Conservation (phyloP, 805 yeast species). For the Spathaspora girioi region DNA sequence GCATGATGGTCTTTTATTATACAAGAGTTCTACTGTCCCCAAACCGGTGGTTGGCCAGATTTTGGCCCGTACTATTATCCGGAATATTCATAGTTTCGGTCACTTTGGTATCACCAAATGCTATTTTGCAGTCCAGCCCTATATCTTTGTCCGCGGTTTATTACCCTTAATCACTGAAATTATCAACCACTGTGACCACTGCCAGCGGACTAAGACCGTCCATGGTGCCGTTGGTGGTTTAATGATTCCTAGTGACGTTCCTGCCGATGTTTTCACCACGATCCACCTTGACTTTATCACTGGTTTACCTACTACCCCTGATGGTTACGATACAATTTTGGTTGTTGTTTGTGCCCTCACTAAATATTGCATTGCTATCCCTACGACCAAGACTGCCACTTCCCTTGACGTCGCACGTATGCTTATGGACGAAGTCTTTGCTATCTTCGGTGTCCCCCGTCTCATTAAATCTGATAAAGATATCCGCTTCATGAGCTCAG, state of each 20-base stretch:
- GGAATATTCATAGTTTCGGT: neutral
- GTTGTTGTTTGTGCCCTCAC: slow-evolving; percentile 13
- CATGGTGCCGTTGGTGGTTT: too few species aligned
- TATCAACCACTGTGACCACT: slow-evolving; percentile 8
- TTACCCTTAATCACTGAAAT: neutral
- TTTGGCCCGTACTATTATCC: neutral
- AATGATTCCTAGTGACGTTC: too few species aligned
- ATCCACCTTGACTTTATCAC: slow-evolving; percentile 12
- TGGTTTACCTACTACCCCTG: slow-evolving; percentile 7
- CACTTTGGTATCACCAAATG: neutral
- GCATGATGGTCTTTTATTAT: neutral
- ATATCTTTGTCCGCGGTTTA: neutral
- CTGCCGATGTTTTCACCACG: neutral
- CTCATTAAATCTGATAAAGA: slow-evolving; percentile 2
- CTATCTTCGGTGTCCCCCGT: neutral
- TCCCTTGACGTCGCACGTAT: neutral
- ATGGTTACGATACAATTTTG: slow-evolving; percentile 9
- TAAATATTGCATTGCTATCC: slow-evolving; percentile 3
- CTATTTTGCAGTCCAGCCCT: neutral
- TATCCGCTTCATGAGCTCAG: neutral
- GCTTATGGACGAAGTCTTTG: neutral
- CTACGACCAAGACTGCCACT: neutral
- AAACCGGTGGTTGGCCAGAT: neutral
- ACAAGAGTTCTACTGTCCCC: neutral
- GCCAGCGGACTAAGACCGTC: slow-evolving; percentile 8